Base-by-base conservation (phyloP, 225 moss, liverwort and hornwort genomes). In the Pseudoscleropodium purum region DNA sequence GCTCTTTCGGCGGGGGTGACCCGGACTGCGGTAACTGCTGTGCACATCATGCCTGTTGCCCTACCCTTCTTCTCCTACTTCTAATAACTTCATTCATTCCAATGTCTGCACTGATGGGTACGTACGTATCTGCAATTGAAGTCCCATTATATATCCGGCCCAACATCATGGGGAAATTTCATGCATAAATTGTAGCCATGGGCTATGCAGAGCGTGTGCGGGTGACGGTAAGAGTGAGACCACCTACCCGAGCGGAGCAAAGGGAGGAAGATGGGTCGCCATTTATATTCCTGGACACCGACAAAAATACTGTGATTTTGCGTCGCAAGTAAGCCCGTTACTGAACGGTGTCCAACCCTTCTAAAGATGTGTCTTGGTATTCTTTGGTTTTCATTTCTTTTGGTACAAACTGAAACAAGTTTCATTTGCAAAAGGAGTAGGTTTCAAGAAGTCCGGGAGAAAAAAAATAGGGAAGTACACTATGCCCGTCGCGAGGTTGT, bases 141-240 rank as follows among this genome's bases (percentile, higher is more conserved):
- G 49, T 68, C 17, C 19, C 10, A 12, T 17, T 13, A 10, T 47
- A 10, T 47, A 21, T 63, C 23, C 3, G 20, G 45, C 7, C 24
- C 18, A 10, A 39, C 23, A 18, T 82, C 33, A 41, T 82, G 37
- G 11, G 15, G 41, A 69, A 27, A 11, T 47, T 82, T 75, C 29
- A 21, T 41, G 34, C 69, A 14, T 29, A 16, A 39, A 69, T 29
- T 39, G 47, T 49, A 74, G 60, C 56, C 27, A 68, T 73, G 51
- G 51, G 47, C 27, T 21, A 56, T 89, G 90, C 92, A 96, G 97
- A 97, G 89, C 91, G 97, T 59, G 96, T 97, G 65, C 93, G 95
- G 72, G 97, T 96, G 67, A 96, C 97, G 25, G 94, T 97, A 72
- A 91, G 97, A 84, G 92, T 96, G 54, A 93, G 96, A 88, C 97